These are phyloP conservation scores for Vitis riparia DNA, from an alignment of 164 flowering plant genomes.

Conservation along the genomic window DNA sequence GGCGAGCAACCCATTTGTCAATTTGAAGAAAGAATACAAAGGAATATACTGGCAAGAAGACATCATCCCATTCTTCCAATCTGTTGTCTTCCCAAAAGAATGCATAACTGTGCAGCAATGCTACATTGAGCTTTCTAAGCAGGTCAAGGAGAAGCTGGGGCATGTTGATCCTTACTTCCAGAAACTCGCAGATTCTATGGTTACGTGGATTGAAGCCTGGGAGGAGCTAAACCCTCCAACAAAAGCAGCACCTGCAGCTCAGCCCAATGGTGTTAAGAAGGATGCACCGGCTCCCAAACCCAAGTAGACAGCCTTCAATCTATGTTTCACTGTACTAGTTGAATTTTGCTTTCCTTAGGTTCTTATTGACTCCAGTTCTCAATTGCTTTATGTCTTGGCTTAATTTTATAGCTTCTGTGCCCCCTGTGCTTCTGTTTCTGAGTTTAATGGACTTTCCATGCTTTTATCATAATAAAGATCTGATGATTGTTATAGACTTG, in stretches of 20 bases:
- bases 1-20: slow-evolving; percentile 67
- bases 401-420: not conserved
- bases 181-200: slow-evolving; percentile 56
- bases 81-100: slow-evolving; percentile 39
- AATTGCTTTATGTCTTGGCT: not conserved
- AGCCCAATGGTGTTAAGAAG: slow-evolving; percentile 8
- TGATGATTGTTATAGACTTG: no score
- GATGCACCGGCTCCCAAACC: slow-evolving; percentile 8
- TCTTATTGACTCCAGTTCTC: not conserved
- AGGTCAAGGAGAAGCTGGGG: slow-evolving; percentile 47
- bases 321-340: not conserved
- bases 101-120: slow-evolving; percentile 50
- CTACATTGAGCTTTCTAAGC: slow-evolving; percentile 48
- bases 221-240: slow-evolving; percentile 44
- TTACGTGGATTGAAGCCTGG: slow-evolving; percentile 60
- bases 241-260: slow-evolving; percentile 8
- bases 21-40: slow-evolving; percentile 52
- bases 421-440: not conserved
- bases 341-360: not conserved
- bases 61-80: slow-evolving; percentile 60
- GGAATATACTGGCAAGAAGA: slow-evolving; percentile 59
- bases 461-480: no score
- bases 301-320: slow-evolving; percentile 9
- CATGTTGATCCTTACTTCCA: slow-evolving; percentile 46
- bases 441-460: no score